phyloP scores from a whole-genome alignment of 306 rosid genomes.

The Amphicarpaea edgeworthii region DNA sequence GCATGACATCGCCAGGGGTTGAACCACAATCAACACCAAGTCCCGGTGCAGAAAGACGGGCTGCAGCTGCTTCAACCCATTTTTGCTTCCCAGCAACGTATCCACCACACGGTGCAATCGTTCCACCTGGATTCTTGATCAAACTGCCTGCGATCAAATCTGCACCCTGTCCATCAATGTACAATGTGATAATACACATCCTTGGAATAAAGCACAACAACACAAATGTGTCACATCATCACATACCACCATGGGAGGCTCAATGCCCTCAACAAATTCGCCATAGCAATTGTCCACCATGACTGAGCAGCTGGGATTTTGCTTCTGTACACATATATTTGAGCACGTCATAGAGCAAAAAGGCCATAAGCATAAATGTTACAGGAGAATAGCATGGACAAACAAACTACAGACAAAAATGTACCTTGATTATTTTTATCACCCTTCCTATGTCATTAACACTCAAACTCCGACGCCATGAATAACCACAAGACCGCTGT shows the following conservation, averaged over 20 bases:
- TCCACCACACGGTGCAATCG: slow-evolving; percentile 94
- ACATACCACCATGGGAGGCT: slow-evolving; percentile 94
- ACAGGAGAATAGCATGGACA: background rate
- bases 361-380: background rate
- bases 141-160: slow-evolving; percentile 95
- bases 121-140: slow-evolving; percentile 97
- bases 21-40: slow-evolving; percentile 91
- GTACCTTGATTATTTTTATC: slow-evolving; percentile 82
- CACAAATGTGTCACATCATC: slow-evolving; percentile 6
- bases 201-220: slow-evolving; percentile 39
- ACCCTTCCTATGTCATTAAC: slow-evolving; percentile 77
- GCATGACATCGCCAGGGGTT: slow-evolving; percentile 86
- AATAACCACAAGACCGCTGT: slow-evolving; percentile 96
- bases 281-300: slow-evolving; percentile 99
- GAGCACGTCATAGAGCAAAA: slow-evolving; percentile 12
- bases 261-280: slow-evolving; percentile 88
- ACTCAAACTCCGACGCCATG: slow-evolving; percentile 94
- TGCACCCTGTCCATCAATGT: slow-evolving; percentile 72
- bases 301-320: slow-evolving; percentile 82
- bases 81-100: slow-evolving; percentile 81
- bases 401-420: too few species aligned
- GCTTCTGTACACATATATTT: slow-evolving; percentile 58
- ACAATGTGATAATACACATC: slow-evolving; percentile 35
- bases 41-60: slow-evolving; percentile 95
- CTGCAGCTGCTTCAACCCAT: slow-evolving; percentile 89